Base-by-base conservation (phyloP, 495 filamentous ascomycete genomes). In the Penicillium waksmanii region DNA sequence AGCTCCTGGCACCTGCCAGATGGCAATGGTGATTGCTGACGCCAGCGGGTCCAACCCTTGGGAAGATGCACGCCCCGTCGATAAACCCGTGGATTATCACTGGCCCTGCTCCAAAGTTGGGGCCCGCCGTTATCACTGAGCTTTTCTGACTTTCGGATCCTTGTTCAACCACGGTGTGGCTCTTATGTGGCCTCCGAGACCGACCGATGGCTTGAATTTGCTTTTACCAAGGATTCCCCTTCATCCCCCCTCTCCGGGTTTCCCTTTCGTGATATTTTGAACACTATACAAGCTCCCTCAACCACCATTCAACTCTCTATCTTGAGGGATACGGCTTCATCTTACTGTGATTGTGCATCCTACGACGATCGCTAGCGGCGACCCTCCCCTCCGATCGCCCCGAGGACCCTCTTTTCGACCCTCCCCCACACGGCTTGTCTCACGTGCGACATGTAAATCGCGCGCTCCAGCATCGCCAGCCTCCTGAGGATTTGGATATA, bases 381-480 rank as follows among this genome's bases (percentile, higher is more conserved):
- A 25, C 33, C 49, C 11, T 9, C 21, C 21, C 27, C 47, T 25
- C 33, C 51, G 56, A 62, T 62, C 57, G 18, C 35, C 53, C 51
- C 51, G 38, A 58, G 54, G 47, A 27, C 27, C 55, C 17, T 49
- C 42, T 44, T 44, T 44, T 44, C n/a, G 42, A 44, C 42, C 42
- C 42, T 44, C 42, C 17, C 53, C 52, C 49, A 60, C 51, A 51
- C 52, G 57, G 27, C 51, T 43, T 55, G 23, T 35, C 38, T 61
- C 63, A 66, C 66, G 64, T 69, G 66, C 61, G 62, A 64, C 55
- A 69, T 69, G 66, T 69, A 69, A 69, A 60, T 40, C 36, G 51
- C 42, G 33, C 34, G 51, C 38, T 36, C 23, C 13, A 47, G 19
- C n/a, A 51, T 23, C 43, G 19, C 40, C 21, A 34, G 42, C 19